Evolutionary conservation across 139 green algal species (phyloP).

Genomic region (Chlorella sp.): DNA sequence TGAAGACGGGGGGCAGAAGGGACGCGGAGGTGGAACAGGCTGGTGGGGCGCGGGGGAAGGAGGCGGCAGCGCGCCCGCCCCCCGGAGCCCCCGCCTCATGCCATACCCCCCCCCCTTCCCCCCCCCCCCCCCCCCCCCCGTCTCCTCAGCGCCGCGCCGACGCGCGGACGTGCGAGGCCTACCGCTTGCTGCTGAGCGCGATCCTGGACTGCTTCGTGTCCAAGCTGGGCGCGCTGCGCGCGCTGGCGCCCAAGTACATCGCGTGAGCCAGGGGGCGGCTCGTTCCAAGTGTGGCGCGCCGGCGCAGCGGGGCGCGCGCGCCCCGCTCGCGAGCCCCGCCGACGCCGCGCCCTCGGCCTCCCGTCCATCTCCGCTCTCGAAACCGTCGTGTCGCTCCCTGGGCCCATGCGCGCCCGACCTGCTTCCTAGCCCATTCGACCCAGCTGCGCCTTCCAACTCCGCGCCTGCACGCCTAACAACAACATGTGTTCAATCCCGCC

Average conservation of each 20-base stretch:
- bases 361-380: too few species aligned
- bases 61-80: not conserved
- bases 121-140: not conserved
- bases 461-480: too few species aligned
- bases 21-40: not conserved
- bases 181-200: constrained; percentile 62
- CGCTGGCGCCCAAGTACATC: constrained; percentile 27
- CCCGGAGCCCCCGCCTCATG: not conserved
- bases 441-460: too few species aligned
- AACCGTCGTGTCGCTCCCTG: too few species aligned
- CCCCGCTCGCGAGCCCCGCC: too few species aligned
- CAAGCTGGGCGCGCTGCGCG: constrained; percentile 68
- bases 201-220: constrained; percentile 85
- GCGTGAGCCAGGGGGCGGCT: constrained; percentile 26
- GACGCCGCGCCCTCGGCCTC: too few species aligned
- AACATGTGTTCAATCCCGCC: not conserved
- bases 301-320: too few species aligned
- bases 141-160: constrained; percentile 5
- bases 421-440: too few species aligned
- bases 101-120: too few species aligned
- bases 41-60: not conserved
- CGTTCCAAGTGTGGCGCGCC: too few species aligned
- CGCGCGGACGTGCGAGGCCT: constrained; percentile 18
- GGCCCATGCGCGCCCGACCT: too few species aligned
- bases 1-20: not conserved